Conservation (phyloP, 169 alveolate genomes). For the Eimeria brunetti region DNA sequence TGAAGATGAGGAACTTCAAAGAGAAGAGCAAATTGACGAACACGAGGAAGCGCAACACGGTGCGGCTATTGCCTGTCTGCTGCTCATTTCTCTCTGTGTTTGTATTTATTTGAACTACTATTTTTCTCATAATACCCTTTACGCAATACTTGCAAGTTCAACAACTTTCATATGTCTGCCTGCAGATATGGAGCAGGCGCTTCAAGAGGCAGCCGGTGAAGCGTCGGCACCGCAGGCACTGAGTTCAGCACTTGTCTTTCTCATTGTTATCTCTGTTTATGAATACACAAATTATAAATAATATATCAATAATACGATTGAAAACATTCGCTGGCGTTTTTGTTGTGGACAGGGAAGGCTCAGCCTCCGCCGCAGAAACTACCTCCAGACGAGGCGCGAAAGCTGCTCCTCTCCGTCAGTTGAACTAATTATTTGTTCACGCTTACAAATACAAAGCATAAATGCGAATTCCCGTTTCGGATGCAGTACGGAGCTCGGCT, state of each 20-base stretch:
- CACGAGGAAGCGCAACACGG: conserved; percentile 41
- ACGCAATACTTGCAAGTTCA: neutral
- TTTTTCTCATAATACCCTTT: neutral
- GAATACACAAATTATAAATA: neutral
- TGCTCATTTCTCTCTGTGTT: neutral
- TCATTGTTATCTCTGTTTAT: neutral
- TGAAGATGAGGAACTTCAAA: conserved; percentile 40
- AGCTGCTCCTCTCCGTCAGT: conserved; percentile 61
- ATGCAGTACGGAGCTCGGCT: conserved; percentile 55
- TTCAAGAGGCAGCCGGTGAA: conserved; percentile 63
- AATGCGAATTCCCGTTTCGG: neutral
- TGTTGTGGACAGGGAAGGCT: conserved; percentile 1
- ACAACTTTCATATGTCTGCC: neutral
- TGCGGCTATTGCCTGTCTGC: neutral
- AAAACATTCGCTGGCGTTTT: neutral
- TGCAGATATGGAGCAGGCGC: conserved; percentile 22
- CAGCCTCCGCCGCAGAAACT: conserved; percentile 42
- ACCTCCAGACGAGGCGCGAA: conserved; percentile 42
- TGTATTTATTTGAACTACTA: neutral
- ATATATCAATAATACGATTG: neutral
- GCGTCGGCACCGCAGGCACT: neutral
- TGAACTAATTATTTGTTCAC: neutral
- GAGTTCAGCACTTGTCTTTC: neutral
- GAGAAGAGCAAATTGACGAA: conserved; percentile 31
- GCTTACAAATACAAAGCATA: neutral